A percentile compares a stretch with the other conserved stretches of the same genome.
phyloP scores from a whole-genome alignment of 2,329 filamentous ascomycete genomes.

The Penicillium sp. region DNA sequence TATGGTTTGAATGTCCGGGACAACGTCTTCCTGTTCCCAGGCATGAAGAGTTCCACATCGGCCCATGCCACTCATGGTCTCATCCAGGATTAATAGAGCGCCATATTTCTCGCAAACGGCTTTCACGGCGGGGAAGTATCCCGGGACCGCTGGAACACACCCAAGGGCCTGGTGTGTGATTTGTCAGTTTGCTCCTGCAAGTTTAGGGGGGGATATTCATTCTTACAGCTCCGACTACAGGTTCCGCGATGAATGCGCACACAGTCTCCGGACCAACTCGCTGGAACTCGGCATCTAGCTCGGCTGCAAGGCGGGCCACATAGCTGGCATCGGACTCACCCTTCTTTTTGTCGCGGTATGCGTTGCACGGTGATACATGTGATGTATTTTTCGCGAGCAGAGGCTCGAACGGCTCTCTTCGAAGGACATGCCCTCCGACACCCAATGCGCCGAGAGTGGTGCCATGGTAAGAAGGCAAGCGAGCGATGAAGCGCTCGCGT shows the following conservation, averaged over 20 bases:
- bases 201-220: background rate
- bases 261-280: conserved; percentile 64
- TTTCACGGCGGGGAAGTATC: conserved; percentile 69
- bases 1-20: conserved; percentile 60
- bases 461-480: conserved; percentile 68
- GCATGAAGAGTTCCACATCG: conserved; percentile 59
- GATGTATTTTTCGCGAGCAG: conserved; percentile 58
- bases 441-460: conserved; percentile 67
- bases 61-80: conserved; percentile 69
- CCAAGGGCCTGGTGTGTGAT: conserved; percentile 54
- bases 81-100: conserved; percentile 74
- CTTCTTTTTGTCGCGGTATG: conserved; percentile 57
- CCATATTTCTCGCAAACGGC: conserved; percentile 69
- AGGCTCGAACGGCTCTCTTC: conserved; percentile 62
- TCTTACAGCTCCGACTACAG: conserved; percentile 67
- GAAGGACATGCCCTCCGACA: conserved; percentile 60
- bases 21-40: conserved; percentile 59
- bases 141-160: conserved; percentile 63
- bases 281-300: conserved; percentile 68
- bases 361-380: conserved; percentile 65
- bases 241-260: conserved; percentile 71
- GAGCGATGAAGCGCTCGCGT: conserved; percentile 62
- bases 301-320: conserved; percentile 58
- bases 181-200: background rate
- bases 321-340: conserved; percentile 61